Base-by-base conservation (phyloP, 2,329 filamentous ascomycete species). In the Exophiala sp. region DNA sequence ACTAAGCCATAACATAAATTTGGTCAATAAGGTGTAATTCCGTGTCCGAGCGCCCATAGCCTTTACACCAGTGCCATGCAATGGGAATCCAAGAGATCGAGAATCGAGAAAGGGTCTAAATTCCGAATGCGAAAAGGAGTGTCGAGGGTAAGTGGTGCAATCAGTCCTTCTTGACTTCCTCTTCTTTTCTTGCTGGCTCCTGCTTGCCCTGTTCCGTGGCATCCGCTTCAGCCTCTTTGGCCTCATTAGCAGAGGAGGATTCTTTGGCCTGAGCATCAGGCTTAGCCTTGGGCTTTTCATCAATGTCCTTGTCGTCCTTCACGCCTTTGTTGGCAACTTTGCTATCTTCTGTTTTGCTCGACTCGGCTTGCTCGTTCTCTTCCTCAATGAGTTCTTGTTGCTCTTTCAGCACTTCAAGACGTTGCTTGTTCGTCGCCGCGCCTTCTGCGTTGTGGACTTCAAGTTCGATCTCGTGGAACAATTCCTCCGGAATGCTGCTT, bases 381-480 rank as follows among this genome's bases (percentile, higher is more conserved):
- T 99, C 94, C 60, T 96, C 87, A 54, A 99, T 99, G 59, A 99
- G 84, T 70, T 96, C 94, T 72, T 99, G 89, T 77, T 99, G 94
- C 77, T 99, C 94, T 81, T 91, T 95, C 69, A 99, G 82, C 12
- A 99, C 94, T 77, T 99, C 94, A 39, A 99, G 87, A 70, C 94
- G 88, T 79, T 97, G 94, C 81, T 95, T 96, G 83, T 99, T 99
- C 62, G 94, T 99, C 20, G 94, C 94, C 9, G 91, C 92, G 58
- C 94, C 94, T 75, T 99, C 94, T 45, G 92, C 91, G 58, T 87
- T 95, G 79, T 96, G 90, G 8, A 99, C 91, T 76, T 99, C 94
- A 32, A 99, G 87, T 74, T 97, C 94, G 60, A 99, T 96, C 78
- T 99, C 94, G 79, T 99, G 94, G 88, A 95, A 99, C 38, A 99